Conservation (phyloP, 108 stramenopile species). For the Nannochloropsis gaditana region DNA sequence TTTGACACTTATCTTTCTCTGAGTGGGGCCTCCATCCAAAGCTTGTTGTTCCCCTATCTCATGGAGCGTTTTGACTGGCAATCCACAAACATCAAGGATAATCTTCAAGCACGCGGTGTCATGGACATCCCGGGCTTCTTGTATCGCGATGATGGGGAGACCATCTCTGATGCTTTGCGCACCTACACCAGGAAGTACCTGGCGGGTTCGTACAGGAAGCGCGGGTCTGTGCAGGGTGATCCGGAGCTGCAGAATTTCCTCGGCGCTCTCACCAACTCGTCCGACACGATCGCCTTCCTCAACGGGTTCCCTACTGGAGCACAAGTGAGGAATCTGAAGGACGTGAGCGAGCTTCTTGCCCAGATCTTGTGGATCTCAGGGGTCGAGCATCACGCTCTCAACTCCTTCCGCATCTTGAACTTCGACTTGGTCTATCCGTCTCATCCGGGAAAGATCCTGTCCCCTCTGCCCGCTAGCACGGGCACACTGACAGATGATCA, state of each 20-base stretch:
- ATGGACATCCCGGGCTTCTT: background rate
- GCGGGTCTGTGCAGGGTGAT: background rate
- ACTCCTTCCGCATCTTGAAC: background rate
- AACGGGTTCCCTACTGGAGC: background rate
- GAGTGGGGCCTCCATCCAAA: background rate
- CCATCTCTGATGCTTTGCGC: background rate
- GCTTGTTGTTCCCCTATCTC: background rate
- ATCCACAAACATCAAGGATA: background rate
- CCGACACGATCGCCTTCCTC: background rate
- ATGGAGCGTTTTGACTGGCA: background rate
- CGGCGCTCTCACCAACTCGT: background rate
- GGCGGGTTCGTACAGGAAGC: background rate
- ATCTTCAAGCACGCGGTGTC: background rate
- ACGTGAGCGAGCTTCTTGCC: background rate
- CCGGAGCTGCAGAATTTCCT: background rate
- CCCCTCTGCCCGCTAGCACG: background rate
- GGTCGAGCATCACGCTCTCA: background rate
- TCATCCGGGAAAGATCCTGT: background rate
- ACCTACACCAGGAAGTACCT: background rate
- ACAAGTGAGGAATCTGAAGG: background rate
- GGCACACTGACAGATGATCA: background rate
- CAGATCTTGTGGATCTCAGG: background rate
- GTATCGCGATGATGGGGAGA: background rate
- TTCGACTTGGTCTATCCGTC: background rate
- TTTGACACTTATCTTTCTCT: background rate